Evolutionary conservation across 768 basidiomycete species (phyloP), one percentile per base, ranked within the genome.

Genomic region (Vishniacozyma victoriae): DNA sequence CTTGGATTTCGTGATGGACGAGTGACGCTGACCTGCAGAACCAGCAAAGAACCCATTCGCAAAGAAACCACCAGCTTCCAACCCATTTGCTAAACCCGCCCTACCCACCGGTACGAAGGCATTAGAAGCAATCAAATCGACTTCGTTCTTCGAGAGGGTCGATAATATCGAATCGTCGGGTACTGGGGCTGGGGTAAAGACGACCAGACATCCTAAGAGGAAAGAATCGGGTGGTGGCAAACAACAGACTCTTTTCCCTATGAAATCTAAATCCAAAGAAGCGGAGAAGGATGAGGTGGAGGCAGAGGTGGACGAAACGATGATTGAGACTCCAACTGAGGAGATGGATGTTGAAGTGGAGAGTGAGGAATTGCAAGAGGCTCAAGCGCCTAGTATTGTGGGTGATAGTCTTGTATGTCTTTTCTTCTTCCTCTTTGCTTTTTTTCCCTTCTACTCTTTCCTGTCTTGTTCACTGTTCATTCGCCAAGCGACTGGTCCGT

Each of bases 111-210:
- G 43, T 6, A 9, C 48, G 15, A 57, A 54, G 37, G 54, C 60
- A 1, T 51, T 63, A 2, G 58, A 64, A 42, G 50, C 64, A 9
- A 49, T 64, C n/a, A 72, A 72, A 33, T 62, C 59, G 37, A 70
- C 68, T 6, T 62, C 59, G 12, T 72, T 72, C 60, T 72, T 72
- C 52, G 68, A 72, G 29, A 39, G 66, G 18, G 66, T 72, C 13
- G 70, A 70, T 26, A 47, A 68, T 40, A 68, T 68, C 41, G 62
- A 72, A 41, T 45, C 49, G 22, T 31, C 62, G 60, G 1, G 48
- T 27, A 12, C 40, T 59, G 19, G 61, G 58, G 37, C 16, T 62
- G 63, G 20, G 39, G 61, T 50, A 6, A 16, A 9, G 22, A 14
- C 19, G 39, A 5, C n/a, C 24, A 14, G 23, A 13, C 23, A 5